Conservation (phyloP, 306 rosid genomes). For the Vigna hirtella region DNA sequence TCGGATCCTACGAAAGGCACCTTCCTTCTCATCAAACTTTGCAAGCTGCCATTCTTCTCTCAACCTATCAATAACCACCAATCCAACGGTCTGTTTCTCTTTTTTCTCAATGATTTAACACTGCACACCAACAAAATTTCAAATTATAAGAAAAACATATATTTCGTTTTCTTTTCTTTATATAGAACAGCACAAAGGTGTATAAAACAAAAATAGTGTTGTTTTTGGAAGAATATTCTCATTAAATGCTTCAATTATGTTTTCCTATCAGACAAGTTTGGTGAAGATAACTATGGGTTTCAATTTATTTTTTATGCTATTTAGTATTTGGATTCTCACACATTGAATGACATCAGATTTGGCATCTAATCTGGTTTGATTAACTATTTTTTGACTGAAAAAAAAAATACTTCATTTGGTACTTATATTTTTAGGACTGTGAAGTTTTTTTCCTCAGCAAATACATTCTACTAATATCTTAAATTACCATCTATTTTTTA, state of each 20-base stretch:
- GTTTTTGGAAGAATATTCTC: conserved; percentile 37
- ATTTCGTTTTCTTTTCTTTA: neutral
- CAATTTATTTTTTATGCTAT: neutral
- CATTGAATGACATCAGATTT: no score
- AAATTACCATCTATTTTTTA: neutral
- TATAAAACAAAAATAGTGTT: neutral
- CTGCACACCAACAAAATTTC: neutral
- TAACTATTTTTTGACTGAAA: no score
- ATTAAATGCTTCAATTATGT: neutral
- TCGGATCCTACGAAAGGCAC: conserved; percentile 39
- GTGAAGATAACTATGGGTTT: neutral
- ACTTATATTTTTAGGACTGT: neutral
- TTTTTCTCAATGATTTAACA: neutral
- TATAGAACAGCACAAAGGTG: neutral
- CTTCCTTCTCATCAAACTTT: conserved; percentile 45
- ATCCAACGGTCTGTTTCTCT: conserved; percentile 48
- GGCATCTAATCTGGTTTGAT: neutral
- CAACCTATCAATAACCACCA: conserved; percentile 43
- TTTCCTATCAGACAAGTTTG: neutral
- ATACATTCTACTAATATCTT: neutral
- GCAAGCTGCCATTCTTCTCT: conserved; percentile 39
- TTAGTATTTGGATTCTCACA: no score
- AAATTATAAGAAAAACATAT: neutral
- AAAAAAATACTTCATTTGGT: no score
- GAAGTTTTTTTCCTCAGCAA: neutral